These are phyloP conservation scores for Cladophialophora yegresii DNA, from an alignment of 2,329 filamentous ascomycete genomes.

Conservation along the genomic window DNA sequence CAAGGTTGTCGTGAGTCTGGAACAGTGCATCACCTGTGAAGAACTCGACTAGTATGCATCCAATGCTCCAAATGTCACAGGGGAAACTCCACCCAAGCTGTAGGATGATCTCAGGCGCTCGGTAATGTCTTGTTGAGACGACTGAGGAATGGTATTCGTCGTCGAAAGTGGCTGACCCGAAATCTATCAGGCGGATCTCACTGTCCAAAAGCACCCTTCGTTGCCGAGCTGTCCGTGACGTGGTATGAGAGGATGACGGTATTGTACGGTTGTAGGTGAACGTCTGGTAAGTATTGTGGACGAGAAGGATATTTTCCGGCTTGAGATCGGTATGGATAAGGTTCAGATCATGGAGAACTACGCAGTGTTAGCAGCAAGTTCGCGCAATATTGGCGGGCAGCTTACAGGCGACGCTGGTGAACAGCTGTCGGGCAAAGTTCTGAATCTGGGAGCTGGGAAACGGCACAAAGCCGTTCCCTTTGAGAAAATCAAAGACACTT, in stretches of 20 bases:
- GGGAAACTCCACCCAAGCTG: constrained; percentile 69
- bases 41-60: constrained; percentile 68
- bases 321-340: constrained; percentile 77
- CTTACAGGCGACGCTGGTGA: constrained; percentile 98
- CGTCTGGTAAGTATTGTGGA: constrained; percentile 66
- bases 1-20: constrained; percentile 68
- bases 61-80: constrained; percentile 70
- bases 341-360: constrained; percentile 93
- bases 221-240: constrained; percentile 60
- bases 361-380: constrained; percentile 37
- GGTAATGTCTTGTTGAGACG: constrained; percentile 67
- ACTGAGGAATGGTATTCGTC: constrained; percentile 70
- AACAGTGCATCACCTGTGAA: constrained; percentile 69
- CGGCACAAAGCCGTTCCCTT: constrained; percentile 90
- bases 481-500: constrained; percentile 97
- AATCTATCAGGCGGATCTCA: constrained; percentile 68
- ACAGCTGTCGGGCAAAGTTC: constrained; percentile 89
- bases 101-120: constrained; percentile 67
- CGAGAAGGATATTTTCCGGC: constrained; percentile 67
- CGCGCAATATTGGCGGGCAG: constrained; percentile 37
- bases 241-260: constrained; percentile 63
- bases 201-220: constrained; percentile 65
- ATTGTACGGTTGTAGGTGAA: constrained; percentile 70
- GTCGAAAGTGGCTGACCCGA: constrained; percentile 68
- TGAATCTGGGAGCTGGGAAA: constrained; percentile 99